Conservation (phyloP, 2,329 filamentous ascomycete species). For the Phaeosphaeriaceae sp. region DNA sequence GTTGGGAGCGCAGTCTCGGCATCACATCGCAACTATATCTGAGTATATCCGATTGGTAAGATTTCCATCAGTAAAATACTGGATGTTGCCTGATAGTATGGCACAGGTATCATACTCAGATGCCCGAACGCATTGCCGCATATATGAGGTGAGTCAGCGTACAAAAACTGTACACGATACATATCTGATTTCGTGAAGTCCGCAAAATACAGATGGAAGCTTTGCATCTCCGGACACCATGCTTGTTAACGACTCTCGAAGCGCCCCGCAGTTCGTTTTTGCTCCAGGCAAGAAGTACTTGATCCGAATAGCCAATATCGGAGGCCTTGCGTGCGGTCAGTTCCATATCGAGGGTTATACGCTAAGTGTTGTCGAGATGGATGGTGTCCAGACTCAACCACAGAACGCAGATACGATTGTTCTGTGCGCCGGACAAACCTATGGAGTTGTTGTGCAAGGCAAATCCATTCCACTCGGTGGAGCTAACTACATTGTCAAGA, state of each 20-base stretch:
- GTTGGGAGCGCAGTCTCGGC: neutral
- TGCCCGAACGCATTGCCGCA: neutral
- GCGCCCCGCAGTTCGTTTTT: neutral
- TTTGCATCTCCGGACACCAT: neutral
- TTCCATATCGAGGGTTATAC: neutral
- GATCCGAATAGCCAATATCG: neutral
- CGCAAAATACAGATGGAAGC: neutral
- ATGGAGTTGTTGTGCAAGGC: slow-evolving; percentile 27
- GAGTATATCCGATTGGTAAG: neutral
- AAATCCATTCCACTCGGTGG: slow-evolving; percentile 39
- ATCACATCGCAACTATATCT: neutral
- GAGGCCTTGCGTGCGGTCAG: neutral
- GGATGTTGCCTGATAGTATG: neutral
- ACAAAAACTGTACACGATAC: neutral
- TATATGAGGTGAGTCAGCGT: neutral
- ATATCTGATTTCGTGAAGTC: neutral
- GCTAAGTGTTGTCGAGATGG: neutral
- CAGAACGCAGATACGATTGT: neutral
- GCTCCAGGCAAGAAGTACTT: neutral
- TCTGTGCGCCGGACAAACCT: slow-evolving; percentile 4
- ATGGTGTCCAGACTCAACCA: neutral
- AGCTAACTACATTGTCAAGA: slow-evolving; percentile 64
- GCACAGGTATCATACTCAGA: neutral
- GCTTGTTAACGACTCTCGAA: neutral
- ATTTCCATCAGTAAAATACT: too few relatives aligned